Base-by-base conservation (phyloP, 164 flowering plant genomes). In the Tetracentron sinense region DNA sequence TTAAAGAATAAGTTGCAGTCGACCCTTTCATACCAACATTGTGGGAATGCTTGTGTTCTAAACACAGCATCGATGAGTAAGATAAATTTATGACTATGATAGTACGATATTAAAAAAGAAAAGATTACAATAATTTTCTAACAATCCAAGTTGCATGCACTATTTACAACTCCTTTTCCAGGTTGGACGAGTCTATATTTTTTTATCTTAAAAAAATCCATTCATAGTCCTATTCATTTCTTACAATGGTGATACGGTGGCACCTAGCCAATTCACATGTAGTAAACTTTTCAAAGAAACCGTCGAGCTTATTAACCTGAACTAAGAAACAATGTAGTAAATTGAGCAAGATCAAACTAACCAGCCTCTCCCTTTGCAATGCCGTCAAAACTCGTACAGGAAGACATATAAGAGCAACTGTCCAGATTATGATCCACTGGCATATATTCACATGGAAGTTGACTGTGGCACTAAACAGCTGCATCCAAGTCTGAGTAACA, bases 361-460 rank as follows among this genome's bases (percentile, higher is more conserved):
- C 96, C 90, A 70, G 66, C 60, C 68, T 76, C 68, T 89, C 89
- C 71, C 89, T 78, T 30, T 65, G 82, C 28, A 87, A 35, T 21
- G 92, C 87, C 56, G 67, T 79, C 58, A 87, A 54, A 51, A 81
- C 21, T 56, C 84, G 82, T 10, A 68, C 15, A 1, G 92, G 96
- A 42, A 89, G 80, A 61, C 78, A 64, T 46, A 81, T 21, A 54
- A 83, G 26, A 48, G 85, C 77, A 58, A 78, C 15, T 15, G 56
- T 68, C 84, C 82, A 83, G n/a, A 74, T 58, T 12, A 74, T 33
- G 14, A 72, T 31, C 54, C 60, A 70, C 77, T 77, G 72, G 61
- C 79, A 54, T 49, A 81, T 2, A 26, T 60, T 62, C 23, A 78
- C 27, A 47, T 77, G 78, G 53, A 82, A 51, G 51, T 27, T 48